phyloP scores from a whole-genome alignment of 768 basidiomycete species.

The Exsudoporus frostii region DNA sequence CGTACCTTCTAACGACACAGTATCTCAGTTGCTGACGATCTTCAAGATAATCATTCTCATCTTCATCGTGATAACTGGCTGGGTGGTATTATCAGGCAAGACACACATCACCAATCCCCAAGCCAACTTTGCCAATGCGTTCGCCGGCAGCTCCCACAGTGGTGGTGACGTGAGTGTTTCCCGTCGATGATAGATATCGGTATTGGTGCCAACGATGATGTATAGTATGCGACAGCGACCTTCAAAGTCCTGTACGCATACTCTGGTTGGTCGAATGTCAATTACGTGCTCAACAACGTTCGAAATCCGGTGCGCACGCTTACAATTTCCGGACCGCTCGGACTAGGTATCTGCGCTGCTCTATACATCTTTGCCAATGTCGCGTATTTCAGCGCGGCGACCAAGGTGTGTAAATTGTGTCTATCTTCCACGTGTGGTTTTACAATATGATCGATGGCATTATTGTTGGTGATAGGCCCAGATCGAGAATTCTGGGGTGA shows the following conservation, averaged over 20 bases:
- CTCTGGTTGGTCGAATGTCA: constrained; percentile 53
- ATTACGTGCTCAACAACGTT: constrained; percentile 46
- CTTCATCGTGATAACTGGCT: constrained; percentile 56
- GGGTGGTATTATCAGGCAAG: constrained; percentile 58
- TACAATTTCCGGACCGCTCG: constrained; percentile 59
- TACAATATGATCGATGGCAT: background rate
- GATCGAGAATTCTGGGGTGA: constrained; percentile 47
- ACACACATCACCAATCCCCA: constrained; percentile 56
- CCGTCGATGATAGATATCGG: background rate
- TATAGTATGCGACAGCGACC: constrained; percentile 57
- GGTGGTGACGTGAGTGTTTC: constrained; percentile 40
- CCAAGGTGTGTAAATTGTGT: constrained; percentile 7
- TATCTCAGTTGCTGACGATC: constrained; percentile 39
- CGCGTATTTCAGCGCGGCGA: constrained; percentile 47
- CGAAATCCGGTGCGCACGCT: constrained; percentile 57
- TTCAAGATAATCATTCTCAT: constrained; percentile 55
- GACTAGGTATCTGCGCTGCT: constrained; percentile 48
- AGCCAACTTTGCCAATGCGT: constrained; percentile 55
- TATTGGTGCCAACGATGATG: background rate
- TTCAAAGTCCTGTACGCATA: constrained; percentile 55
- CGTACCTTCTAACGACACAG: constrained; percentile 7
- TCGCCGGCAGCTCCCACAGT: constrained; percentile 52
- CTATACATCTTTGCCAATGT: constrained; percentile 57
- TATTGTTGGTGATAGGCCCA: constrained; percentile 31
- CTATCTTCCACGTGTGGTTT: background rate